Base-by-base conservation (phyloP, 352 stramenopile species). In the Albugo laibachii region DNA sequence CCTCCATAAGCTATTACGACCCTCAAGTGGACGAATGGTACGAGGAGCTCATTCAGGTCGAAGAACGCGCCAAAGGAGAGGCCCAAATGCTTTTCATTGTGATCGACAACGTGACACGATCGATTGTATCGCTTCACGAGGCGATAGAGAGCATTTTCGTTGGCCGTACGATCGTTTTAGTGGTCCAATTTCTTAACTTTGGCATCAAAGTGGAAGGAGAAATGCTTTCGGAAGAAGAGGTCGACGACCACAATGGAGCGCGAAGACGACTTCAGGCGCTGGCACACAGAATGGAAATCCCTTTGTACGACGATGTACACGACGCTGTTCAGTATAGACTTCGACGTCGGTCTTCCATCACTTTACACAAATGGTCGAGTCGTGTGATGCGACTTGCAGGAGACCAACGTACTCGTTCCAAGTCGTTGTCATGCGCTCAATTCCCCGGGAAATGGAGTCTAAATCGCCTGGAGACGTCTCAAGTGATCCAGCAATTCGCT, bases 1-100 rank as follows among this genome's bases (percentile, higher is more conserved):
- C 70, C 3, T 50, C 58, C 16, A 69, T 94, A 38, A 64, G 59
- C 14, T 94, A 81, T 56, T 94, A 74, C 54, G 92, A 93, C 49
- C 82, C 82, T 13, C 82, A 94, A 50, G 80, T 94, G 27, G 80
- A 92, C 50, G 77, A 93, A 41, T 93, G 82, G 82, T 73, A 77
- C 48, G 69, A 82, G 16, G 76, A 83, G 47, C 72, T 92, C 43
- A 80, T 92, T n/a, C 44, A 65, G 36, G 61, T 91, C 42, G 82
- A 94, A 51, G 66, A 76, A 5, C 56, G 55, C 20, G 78, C 76
- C 16, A 94, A 94, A 53, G 77, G 87, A 54, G 74, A 60, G 1
- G 82, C 80, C 24, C 73, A 80, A 43, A 71, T 88, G 20, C 58
- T 94, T 39, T 54, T 94, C 39, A 80, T 94, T 59, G 82, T 94